A percentile compares a stretch with the other conserved stretches of the same genome.
phyloP scores from a whole-genome alignment of 208 protist genomes.

The Leishmania tropica region DNA sequence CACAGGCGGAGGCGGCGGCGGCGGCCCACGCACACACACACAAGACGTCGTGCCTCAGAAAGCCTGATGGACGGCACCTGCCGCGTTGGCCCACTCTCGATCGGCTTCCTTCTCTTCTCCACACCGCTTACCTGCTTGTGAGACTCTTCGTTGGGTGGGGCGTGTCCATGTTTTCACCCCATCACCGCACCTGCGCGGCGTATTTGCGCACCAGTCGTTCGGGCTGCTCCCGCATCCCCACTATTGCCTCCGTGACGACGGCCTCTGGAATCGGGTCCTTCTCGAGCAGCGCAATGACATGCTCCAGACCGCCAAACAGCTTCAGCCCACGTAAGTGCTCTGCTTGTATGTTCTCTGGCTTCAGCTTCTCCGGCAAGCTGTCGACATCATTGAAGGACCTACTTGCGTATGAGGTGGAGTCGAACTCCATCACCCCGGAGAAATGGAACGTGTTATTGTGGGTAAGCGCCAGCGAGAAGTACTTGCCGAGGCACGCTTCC shows the following conservation, averaged over 20 bases:
- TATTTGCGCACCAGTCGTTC: constrained; percentile 34
- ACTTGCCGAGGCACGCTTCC: constrained; percentile 65
- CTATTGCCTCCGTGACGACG: constrained; percentile 32
- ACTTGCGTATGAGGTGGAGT: constrained; percentile 38
- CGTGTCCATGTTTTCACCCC: neutral
- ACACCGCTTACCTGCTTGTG: neutral
- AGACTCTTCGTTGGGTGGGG: neutral
- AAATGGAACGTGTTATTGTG: constrained; percentile 56
- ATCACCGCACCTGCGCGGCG: neutral
- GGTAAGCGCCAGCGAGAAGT: constrained; percentile 70
- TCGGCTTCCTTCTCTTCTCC: neutral
- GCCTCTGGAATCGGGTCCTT: constrained; percentile 34
- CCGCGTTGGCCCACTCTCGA: neutral
- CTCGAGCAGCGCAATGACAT: constrained; percentile 66
- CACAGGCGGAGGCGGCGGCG: neutral
- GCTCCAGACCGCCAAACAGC: constrained; percentile 64
- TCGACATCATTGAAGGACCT: constrained; percentile 58
- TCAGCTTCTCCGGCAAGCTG: constrained; percentile 52
- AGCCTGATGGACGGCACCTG: no score
- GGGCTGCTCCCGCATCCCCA: constrained; percentile 48
- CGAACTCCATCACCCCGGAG: constrained; percentile 58
- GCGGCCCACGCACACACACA: no score
- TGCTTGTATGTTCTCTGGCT: constrained; percentile 23
- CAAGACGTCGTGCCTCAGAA: no score
- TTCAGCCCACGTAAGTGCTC: constrained; percentile 47